Conservation (phyloP, 1,139 yeast genomes). For the Hyphopichia pseudoburtonii region DNA sequence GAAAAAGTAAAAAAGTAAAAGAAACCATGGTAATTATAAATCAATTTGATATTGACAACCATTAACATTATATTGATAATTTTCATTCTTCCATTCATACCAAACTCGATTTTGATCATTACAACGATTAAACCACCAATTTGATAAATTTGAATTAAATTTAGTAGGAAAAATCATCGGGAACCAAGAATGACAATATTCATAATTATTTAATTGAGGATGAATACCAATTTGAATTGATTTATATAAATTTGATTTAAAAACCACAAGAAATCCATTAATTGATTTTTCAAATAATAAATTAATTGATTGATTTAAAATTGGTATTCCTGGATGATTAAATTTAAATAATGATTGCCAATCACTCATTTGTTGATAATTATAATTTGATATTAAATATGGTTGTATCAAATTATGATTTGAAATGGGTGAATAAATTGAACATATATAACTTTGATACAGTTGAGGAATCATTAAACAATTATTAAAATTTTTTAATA, state of each 20-base stretch:
- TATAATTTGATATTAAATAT: slow-evolving; percentile 59
- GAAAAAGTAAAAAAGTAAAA: background rate
- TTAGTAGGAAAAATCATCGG: slow-evolving; percentile 74
- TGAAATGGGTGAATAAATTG: slow-evolving; percentile 56
- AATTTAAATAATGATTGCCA: slow-evolving; percentile 55
- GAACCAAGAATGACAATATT: slow-evolving; percentile 50
- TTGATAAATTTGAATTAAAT: background rate
- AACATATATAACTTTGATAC: slow-evolving; percentile 62
- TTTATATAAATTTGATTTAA: slow-evolving; percentile 63
- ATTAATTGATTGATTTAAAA: background rate
- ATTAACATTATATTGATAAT: background rate
- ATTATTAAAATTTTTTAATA: slow-evolving; percentile 30
- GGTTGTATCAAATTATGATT: slow-evolving; percentile 31
- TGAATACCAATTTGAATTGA: slow-evolving; percentile 42
- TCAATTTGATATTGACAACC: background rate
- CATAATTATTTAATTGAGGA: slow-evolving; percentile 12
- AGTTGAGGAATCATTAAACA: slow-evolving; percentile 64
- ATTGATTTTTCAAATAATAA: slow-evolving; percentile 16
- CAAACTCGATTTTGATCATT: slow-evolving; percentile 46
- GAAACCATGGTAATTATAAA: background rate
- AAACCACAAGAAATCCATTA: slow-evolving; percentile 77
- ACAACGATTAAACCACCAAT: slow-evolving; percentile 3
- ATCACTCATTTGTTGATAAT: slow-evolving; percentile 40
- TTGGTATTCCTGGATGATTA: slow-evolving; percentile 39
- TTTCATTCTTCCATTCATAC: slow-evolving; percentile 67